phyloP scores from a whole-genome alignment of 1,284 basidiomycete genomes.

The Cutaneotrichosporon cyanovorans region DNA sequence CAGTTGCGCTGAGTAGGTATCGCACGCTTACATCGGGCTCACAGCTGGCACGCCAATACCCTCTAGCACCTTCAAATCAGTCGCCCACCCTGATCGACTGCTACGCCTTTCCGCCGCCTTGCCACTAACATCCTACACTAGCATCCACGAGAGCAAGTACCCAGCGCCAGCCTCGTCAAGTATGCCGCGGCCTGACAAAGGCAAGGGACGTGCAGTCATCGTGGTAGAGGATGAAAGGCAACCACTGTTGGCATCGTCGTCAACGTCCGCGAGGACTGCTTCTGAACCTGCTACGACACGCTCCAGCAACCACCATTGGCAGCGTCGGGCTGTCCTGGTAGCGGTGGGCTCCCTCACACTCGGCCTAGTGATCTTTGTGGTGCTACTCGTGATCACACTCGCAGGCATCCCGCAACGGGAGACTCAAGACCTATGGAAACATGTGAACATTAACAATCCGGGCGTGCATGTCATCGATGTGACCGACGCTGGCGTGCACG shows the following conservation, averaged over 20 bases:
- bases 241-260: constrained; percentile 5
- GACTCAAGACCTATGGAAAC: too few species aligned
- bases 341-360: constrained; percentile 23
- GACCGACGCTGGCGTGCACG: constrained; percentile 31
- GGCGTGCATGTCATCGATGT: constrained; percentile 35
- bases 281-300: constrained; percentile 1
- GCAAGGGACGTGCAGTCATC: constrained; percentile 10
- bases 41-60: too few species aligned
- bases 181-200: constrained; percentile 5
- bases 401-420: constrained; percentile 5
- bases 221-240: constrained; percentile 14
- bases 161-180: too few species aligned
- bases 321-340: constrained; percentile 15
- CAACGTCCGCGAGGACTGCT: not conserved
- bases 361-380: constrained; percentile 22
- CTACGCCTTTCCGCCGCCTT: too few species aligned
- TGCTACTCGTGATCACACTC: constrained; percentile 30
- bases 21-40: too few species aligned
- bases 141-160: too few species aligned
- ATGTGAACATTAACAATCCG: too few species aligned
- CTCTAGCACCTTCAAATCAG: too few species aligned
- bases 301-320: not conserved
- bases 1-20: too few species aligned
- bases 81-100: too few species aligned
- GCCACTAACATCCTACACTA: too few species aligned